A percentile compares a stretch with the other conserved stretches of the same genome.
Conservation (phyloP, 169 alveolate genomes). For the Cryptosporidium felis region DNA sequence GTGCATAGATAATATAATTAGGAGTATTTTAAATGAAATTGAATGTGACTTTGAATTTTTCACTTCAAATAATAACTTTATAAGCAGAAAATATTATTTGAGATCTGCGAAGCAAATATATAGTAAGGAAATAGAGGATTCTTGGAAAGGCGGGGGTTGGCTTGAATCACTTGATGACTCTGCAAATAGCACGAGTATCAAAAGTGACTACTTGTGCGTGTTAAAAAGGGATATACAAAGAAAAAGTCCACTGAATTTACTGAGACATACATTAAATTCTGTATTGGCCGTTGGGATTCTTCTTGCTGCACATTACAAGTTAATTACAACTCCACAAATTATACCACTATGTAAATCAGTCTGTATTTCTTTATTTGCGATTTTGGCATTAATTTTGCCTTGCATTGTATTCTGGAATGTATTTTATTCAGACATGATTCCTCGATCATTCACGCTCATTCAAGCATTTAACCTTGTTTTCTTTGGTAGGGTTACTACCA, state of each 20-base stretch:
- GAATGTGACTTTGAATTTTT: conserved; percentile 20
- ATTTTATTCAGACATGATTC: conserved; percentile 53
- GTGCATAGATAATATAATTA: conserved; percentile 34
- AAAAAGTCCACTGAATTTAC: background rate
- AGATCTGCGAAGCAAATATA: conserved; percentile 10
- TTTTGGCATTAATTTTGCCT: conserved; percentile 17
- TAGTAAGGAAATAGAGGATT: background rate
- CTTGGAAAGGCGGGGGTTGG: background rate
- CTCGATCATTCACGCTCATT: background rate
- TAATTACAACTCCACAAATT: conserved; percentile 4
- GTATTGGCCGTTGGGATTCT: conserved; percentile 20
- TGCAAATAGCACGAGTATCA: background rate
- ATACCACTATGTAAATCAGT: conserved; percentile 23
- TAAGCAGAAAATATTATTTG: conserved; percentile 12
- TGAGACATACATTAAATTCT: background rate
- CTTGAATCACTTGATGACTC: background rate
- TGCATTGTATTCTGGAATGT: conserved; percentile 51
- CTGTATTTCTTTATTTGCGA: conserved; percentile 8
- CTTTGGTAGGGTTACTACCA: conserved; percentile 24
- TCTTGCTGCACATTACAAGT: background rate
- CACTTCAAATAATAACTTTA: background rate
- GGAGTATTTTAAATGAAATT: conserved; percentile 3
- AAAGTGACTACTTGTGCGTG: no score
- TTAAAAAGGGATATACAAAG: no score
- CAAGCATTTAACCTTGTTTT: conserved; percentile 19